phyloP scores from a whole-genome alignment of 2,329 filamentous ascomycete genomes.

The Ophiostoma piceae region DNA sequence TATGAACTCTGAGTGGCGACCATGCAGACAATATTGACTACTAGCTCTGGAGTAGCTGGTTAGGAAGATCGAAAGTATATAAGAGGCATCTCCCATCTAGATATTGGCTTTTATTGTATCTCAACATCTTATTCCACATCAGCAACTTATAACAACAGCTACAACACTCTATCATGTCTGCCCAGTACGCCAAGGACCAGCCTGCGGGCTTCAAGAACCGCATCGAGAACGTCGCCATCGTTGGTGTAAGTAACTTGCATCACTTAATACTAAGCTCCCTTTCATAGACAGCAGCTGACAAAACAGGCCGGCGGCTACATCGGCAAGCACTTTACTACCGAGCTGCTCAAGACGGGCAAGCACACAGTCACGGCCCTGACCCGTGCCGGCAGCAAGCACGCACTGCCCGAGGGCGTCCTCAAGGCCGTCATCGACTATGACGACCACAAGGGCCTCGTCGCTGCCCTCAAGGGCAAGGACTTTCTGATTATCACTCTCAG shows the following conservation, averaged over 20 bases:
- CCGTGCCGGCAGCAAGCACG: conserved; percentile 40
- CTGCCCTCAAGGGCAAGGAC: conserved; percentile 26
- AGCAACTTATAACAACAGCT: neutral
- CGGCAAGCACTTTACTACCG: conserved; percentile 27
- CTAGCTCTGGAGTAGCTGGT: neutral
- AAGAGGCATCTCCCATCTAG: neutral
- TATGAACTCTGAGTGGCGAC: neutral
- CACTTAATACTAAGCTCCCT: neutral
- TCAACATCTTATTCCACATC: neutral
- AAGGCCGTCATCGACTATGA: conserved; percentile 39
- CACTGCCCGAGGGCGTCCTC: conserved; percentile 38
- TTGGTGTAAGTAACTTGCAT: conserved; percentile 28
- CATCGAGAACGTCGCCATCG: conserved; percentile 30
- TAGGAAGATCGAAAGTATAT: neutral
- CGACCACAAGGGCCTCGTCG: conserved; percentile 28
- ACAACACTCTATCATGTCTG: neutral
- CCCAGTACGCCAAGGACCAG: conserved; percentile 31
- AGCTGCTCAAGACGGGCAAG: conserved; percentile 34
- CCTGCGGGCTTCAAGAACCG: conserved; percentile 31
- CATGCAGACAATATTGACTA: neutral
- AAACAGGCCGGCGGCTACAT: conserved; percentile 29
- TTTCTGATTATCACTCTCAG: conserved; percentile 29
- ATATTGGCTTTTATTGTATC: neutral
- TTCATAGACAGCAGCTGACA: neutral
- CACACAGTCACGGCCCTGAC: conserved; percentile 48